phyloP scores from a whole-genome alignment of 495 filamentous ascomycete species.

The Massariosphaeria phaeospora region DNA sequence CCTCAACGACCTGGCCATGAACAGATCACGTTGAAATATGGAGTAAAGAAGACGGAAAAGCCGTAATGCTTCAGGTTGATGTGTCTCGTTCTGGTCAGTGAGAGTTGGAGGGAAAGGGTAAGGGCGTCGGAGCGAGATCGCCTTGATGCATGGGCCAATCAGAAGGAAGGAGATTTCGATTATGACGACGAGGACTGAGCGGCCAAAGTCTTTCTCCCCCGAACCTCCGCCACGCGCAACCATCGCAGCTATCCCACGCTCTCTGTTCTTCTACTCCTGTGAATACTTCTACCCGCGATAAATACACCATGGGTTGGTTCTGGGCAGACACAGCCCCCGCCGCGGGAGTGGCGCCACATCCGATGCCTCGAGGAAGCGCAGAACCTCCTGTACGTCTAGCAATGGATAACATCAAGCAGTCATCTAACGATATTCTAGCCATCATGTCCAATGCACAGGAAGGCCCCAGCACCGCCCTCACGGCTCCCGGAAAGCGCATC shows the following conservation, averaged over 20 bases:
- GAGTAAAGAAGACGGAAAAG: too few species aligned
- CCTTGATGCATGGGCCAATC: conserved; percentile 21
- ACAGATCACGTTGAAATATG: too few species aligned
- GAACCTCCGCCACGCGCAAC: conserved; percentile 14
- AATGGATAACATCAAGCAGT: not conserved
- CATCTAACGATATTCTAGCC: conserved; percentile 53
- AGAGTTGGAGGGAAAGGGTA: too few species aligned
- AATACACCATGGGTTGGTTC: conserved; percentile 97
- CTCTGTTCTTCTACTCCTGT: not conserved
- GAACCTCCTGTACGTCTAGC: conserved; percentile 65
- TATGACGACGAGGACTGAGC: conserved; percentile 19
- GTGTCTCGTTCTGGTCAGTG: too few species aligned
- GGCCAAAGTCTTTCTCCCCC: conserved; percentile 10
- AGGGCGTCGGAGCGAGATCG: too few species aligned
- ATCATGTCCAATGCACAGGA: conserved; percentile 85
- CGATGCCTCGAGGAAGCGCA: conserved; percentile 41
- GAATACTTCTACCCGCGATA: not conserved
- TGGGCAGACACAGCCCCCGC: conserved; percentile 70
- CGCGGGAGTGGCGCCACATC: conserved; percentile 45
- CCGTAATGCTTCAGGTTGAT: too few species aligned
- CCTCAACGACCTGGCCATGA: too few species aligned
- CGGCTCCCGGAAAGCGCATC: conserved; percentile 37
- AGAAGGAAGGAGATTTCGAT: not conserved
- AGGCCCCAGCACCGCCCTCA: conserved; percentile 46
- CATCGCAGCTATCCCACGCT: not conserved